Base-by-base conservation (phyloP, 139 green algal species). In the Coccomyxa sp. region DNA sequence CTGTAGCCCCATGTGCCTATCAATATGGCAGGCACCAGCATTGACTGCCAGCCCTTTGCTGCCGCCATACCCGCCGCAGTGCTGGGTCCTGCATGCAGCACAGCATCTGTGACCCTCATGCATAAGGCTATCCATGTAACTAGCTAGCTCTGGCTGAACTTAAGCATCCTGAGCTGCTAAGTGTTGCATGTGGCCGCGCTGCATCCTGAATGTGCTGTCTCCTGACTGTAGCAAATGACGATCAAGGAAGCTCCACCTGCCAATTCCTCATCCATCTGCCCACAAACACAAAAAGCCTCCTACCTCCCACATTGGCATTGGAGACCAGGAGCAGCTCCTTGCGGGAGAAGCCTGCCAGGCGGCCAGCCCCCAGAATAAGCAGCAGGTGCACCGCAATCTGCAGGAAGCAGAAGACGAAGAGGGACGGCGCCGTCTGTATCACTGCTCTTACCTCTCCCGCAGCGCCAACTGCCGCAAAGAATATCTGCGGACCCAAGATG, bases 281-380 rank as follows among this genome's bases (percentile, higher is more conserved):
- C n/a, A n/a, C 36, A 6, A n/a, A 55, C 5, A 50, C 31, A 0
- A 79, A 64, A 64, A 6, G 50, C 27, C 5, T 69, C 77, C 58
- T 73, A 91, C 89, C 93, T 74, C 94, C 94, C 27, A 98, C 95
- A 87, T 97, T 97, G 33, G 95, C 95, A 80, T 98, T 98, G 33
- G 82, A 93, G 8, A 94, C 94, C 39, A 98, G 73, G 37, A 95
- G 87, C 74, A 94, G 80, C 27, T 97, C 90, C 44, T 78, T 80
- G 2, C 82, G 79, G 7, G 39, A 82, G 82, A 95, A 94, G 6
- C 88, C 84, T 24, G 90, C 40, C 54, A 92, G 37, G 12, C 75
- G 79, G 9, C 94, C 93, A 10, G 87, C 64, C 10, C 39, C 79
- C 81, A 98, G 82, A 58, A 93, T 79, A 38, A 93, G 27, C 5